Percentiles rank a stretch among this genome's conserved stretches.
These are phyloP conservation scores for Protomyces gravidus DNA, from an alignment of 1,139 yeast species.

Conservation along the genomic window DNA sequence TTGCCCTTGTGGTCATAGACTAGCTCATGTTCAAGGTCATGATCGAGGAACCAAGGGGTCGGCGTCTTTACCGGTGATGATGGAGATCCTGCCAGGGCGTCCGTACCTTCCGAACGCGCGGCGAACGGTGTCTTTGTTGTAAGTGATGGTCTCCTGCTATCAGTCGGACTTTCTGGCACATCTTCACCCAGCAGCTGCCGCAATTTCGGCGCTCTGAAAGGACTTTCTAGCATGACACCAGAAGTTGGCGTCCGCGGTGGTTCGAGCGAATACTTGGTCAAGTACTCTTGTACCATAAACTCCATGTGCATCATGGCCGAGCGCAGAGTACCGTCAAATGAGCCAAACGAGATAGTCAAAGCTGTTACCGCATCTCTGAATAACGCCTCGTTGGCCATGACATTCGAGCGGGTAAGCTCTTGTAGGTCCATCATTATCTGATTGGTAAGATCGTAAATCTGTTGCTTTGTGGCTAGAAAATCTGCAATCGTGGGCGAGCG, in stretches of 20 bases:
- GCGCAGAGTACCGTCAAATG: constrained; percentile 25
- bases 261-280: constrained; percentile 4
- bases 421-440: constrained; percentile 66
- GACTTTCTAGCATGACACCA: constrained; percentile 22
- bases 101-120: neutral
- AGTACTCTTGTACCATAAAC: constrained; percentile 31
- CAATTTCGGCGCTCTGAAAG: constrained; percentile 23
- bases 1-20: constrained; percentile 68
- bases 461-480: constrained; percentile 70
- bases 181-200: constrained; percentile 32
- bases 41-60: constrained; percentile 65
- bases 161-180: constrained; percentile 11
- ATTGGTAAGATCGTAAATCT: constrained; percentile 60
- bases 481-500: constrained; percentile 42
- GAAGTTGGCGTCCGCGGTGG: constrained; percentile 2
- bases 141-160: constrained; percentile 35
- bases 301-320: constrained; percentile 24
- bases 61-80: constrained; percentile 7
- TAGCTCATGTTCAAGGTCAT: constrained; percentile 70
- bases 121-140: constrained; percentile 35
- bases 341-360: neutral
- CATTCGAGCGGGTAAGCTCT: constrained; percentile 48
- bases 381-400: neutral
- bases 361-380: constrained; percentile 35
- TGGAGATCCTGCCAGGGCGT: neutral